Evolutionary conservation across 306 rosid species (phyloP).

Genomic region (Oxytropis ochrocephala): DNA sequence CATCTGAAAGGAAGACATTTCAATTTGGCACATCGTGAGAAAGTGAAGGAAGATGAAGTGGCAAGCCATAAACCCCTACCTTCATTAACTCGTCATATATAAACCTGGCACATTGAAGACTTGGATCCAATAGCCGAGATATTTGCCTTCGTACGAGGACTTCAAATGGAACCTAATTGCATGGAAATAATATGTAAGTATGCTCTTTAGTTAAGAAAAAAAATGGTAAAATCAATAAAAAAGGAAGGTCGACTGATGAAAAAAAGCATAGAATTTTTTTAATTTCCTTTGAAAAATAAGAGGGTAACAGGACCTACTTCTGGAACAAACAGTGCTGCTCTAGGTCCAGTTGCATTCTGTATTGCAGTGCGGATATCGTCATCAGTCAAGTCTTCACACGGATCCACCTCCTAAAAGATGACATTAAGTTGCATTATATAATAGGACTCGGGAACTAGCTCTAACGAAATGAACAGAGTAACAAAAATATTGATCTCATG

Average conservation of each 20-base stretch:
- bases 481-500: background rate
- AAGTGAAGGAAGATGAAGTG: background rate
- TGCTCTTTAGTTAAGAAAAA: background rate
- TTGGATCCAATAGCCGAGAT: conserved; percentile 85
- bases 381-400: conserved; percentile 91
- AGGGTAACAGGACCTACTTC: conserved; percentile 54
- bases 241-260: background rate
- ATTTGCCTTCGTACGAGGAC: conserved; percentile 81
- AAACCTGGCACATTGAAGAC: conserved; percentile 95
- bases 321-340: conserved; percentile 87
- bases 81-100: conserved; percentile 85
- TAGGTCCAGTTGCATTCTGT: conserved; percentile 96
- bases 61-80: conserved; percentile 39
- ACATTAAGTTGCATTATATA: conserved; percentile 15
- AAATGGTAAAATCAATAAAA: background rate
- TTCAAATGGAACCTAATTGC: conserved; percentile 85
- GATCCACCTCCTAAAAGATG: conserved; percentile 83
- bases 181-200: conserved; percentile 12
- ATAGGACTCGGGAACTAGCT: conserved; percentile 11
- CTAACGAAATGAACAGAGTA: background rate
- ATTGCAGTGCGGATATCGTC: conserved; percentile 94
- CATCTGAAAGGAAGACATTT: conserved; percentile 49
- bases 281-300: background rate
- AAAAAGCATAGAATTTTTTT: background rate
- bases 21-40: conserved; percentile 10